Conservation (phyloP, 352 stramenopile genomes). For the Phytophthora chlamydospora region DNA sequence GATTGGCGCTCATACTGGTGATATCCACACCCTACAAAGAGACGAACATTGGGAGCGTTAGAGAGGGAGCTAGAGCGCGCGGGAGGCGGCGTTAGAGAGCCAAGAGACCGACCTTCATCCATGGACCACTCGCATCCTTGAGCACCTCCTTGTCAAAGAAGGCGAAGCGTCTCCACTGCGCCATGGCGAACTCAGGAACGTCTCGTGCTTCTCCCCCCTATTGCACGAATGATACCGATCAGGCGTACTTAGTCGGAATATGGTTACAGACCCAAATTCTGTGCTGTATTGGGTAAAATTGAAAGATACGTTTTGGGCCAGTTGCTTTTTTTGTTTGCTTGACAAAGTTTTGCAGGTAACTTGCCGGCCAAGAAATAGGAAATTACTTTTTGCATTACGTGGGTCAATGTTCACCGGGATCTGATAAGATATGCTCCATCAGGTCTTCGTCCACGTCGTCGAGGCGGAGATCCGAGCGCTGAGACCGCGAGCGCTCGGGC, state of each 20-base stretch:
- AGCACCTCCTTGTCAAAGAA: constrained; percentile 92
- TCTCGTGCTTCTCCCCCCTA: constrained; percentile 17
- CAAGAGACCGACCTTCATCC: constrained; percentile 72
- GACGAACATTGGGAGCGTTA: constrained; percentile 15
- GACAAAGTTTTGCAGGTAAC: too few species aligned
- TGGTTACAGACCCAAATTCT: not conserved
- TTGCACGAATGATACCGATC: constrained; percentile 27
- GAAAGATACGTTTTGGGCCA: constrained; percentile 1
- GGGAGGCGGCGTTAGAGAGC: constrained; percentile 4
- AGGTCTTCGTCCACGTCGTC: constrained; percentile 71
- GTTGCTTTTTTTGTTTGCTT: not conserved
- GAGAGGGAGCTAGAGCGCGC: not conserved
- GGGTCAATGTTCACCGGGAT: constrained; percentile 10
- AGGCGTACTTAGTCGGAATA: constrained; percentile 15
- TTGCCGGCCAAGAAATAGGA: constrained; percentile 9
- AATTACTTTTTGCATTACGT: constrained; percentile 9
- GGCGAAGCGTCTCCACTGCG: constrained; percentile 88
- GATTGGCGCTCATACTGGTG: constrained; percentile 87
- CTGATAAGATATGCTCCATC: constrained; percentile 66
- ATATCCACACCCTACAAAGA: constrained; percentile 77
- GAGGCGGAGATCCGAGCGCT: constrained; percentile 44
- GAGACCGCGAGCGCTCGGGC: constrained; percentile 13
- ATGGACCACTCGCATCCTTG: constrained; percentile 80
- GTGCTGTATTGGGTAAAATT: constrained; percentile 2
- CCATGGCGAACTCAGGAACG: constrained; percentile 48